Percentiles rank a stretch among this genome's conserved stretches.
These are phyloP conservation scores for Polyrhizophydium stewartii DNA, from an alignment of 371 early-diverging fungal genomes.

Conservation along the genomic window DNA sequence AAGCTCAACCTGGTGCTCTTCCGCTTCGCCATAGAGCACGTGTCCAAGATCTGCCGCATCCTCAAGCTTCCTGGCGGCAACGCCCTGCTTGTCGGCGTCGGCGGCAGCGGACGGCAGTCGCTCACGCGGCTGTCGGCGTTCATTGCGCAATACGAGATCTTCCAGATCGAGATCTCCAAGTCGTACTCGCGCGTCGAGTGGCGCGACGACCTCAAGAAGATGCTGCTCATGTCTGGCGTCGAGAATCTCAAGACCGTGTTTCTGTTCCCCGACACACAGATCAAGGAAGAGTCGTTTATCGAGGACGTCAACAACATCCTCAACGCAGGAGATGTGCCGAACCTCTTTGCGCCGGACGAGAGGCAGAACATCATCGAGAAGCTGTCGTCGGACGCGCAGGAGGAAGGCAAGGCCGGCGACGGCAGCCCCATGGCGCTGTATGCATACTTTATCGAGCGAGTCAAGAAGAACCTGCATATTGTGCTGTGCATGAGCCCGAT, in stretches of 20 bases:
- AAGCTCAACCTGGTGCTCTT: constrained; percentile 53
- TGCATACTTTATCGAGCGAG: constrained; percentile 51
- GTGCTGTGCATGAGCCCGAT: constrained; percentile 57
- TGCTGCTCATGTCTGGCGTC: constrained; percentile 40
- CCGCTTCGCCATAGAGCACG: constrained; percentile 56
- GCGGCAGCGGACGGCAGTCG: constrained; percentile 52
- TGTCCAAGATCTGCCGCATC: constrained; percentile 46
- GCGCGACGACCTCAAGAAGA: constrained; percentile 52
- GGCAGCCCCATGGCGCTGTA: constrained; percentile 45
- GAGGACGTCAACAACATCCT: constrained; percentile 50
- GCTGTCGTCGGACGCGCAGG: constrained; percentile 34
- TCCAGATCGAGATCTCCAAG: constrained; percentile 54
- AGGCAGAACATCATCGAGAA: constrained; percentile 43
- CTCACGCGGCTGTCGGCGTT: constrained; percentile 45
- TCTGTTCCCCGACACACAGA: constrained; percentile 51
- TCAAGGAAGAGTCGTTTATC: constrained; percentile 52
- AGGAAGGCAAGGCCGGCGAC: constrained; percentile 47
- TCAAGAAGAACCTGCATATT: constrained; percentile 50
- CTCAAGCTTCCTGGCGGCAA: constrained; percentile 51
- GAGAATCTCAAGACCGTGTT: constrained; percentile 47
- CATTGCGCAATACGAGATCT: constrained; percentile 47
- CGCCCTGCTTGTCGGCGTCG: constrained; percentile 54
- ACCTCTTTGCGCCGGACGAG: constrained; percentile 50
- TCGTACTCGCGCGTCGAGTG: constrained; percentile 45
- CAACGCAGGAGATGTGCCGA: constrained; percentile 55